Conservation (phyloP, 805 yeast species). For the Candida jianshihensis region DNA sequence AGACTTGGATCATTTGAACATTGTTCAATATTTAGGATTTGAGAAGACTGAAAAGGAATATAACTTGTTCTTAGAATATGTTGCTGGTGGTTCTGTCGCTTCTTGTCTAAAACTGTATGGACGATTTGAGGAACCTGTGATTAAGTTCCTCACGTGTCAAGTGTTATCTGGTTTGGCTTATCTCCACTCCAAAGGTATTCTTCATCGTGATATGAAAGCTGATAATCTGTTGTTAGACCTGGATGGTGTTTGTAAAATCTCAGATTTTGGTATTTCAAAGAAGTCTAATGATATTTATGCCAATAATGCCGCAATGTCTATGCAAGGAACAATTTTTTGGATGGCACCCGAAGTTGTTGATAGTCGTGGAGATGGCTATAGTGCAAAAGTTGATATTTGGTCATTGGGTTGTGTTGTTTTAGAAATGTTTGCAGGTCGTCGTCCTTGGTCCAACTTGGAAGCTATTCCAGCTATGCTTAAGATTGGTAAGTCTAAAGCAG, state of each 20-base stretch:
- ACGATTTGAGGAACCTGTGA: slow-evolving; percentile 70
- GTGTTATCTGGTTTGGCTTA: slow-evolving; percentile 82
- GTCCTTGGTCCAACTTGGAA: slow-evolving; percentile 97
- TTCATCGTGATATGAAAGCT: slow-evolving; percentile 92
- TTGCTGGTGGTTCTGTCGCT: slow-evolving; percentile 96
- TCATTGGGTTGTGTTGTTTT: slow-evolving; percentile 94
- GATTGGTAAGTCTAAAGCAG: slow-evolving; percentile 74
- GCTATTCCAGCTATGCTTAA: slow-evolving; percentile 93
- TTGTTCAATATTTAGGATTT: slow-evolving; percentile 94
- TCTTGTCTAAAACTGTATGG: slow-evolving; percentile 79
- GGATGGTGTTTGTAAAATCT: slow-evolving; percentile 91
- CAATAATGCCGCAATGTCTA: slow-evolving; percentile 91
- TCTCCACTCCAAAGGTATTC: slow-evolving; percentile 76
- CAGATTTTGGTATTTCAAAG: slow-evolving; percentile 95
- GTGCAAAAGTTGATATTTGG: slow-evolving; percentile 98
- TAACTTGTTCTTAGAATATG: slow-evolving; percentile 88
- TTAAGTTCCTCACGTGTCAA: slow-evolving; percentile 69
- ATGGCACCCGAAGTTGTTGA: slow-evolving; percentile 99
- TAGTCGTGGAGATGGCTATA: slow-evolving; percentile 85
- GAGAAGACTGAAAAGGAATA: slow-evolving; percentile 68
- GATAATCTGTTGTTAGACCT: slow-evolving; percentile 83
- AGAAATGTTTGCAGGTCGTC: slow-evolving; percentile 95
- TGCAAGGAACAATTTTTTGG: slow-evolving; percentile 99
- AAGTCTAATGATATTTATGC: slow-evolving; percentile 78
- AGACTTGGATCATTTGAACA: slow-evolving; percentile 87